Evolutionary conservation across 805 yeast genomes (phyloP).

Genomic region (Candida hungchunana): DNA sequence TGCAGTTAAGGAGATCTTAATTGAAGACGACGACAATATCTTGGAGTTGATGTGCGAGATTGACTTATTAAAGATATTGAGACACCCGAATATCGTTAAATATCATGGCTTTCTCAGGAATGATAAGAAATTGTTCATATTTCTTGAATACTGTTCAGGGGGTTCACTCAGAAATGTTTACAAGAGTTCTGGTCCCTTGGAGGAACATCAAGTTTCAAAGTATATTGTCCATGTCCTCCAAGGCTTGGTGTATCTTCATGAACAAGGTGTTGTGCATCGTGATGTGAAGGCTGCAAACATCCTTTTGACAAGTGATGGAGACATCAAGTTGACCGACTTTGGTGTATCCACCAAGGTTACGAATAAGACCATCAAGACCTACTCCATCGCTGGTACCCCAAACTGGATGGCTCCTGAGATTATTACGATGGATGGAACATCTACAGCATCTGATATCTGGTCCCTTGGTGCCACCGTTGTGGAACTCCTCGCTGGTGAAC

Average conservation of each 20-base stretch:
- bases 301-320: constrained; percentile 59
- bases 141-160: constrained; percentile 66
- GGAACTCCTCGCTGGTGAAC: constrained; percentile 79
- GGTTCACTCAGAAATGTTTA: constrained; percentile 53
- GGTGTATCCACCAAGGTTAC: constrained; percentile 74
- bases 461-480: constrained; percentile 92
- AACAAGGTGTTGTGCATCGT: constrained; percentile 63
- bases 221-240: constrained; percentile 67
- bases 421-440: constrained; percentile 76
- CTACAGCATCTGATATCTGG: constrained; percentile 89
- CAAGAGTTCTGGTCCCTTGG: constrained; percentile 37
- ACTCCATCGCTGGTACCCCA: constrained; percentile 78
- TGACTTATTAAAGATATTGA: constrained; percentile 65
- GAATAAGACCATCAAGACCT: constrained; percentile 43
- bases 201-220: constrained; percentile 56
- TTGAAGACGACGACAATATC: constrained; percentile 70
- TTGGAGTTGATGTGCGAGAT: constrained; percentile 58
- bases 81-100: constrained; percentile 87
- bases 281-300: constrained; percentile 78
- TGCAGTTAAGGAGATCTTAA: constrained; percentile 75
- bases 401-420: constrained; percentile 99
- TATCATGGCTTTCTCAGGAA: constrained; percentile 87
- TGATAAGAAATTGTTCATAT: constrained; percentile 65
- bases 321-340: constrained; percentile 69
- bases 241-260: constrained; percentile 62